Evolutionary conservation across 768 basidiomycete genomes (phyloP).

Genomic region (Hygrocybe punicea): DNA sequence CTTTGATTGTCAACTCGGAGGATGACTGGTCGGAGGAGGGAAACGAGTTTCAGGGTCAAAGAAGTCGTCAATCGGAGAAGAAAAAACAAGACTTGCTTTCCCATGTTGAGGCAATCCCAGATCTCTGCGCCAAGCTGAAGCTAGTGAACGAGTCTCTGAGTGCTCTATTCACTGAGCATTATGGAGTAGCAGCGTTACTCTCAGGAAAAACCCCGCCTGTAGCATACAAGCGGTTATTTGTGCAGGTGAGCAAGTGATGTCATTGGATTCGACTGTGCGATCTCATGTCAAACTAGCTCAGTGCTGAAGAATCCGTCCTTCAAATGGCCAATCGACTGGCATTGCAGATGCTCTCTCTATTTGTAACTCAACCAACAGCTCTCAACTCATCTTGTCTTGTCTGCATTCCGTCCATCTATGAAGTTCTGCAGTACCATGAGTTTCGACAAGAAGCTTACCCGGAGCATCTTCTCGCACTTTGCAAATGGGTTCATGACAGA

Average conservation of each 20-base stretch:
- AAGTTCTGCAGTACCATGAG: constrained; percentile 9
- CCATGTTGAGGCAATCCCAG: not conserved
- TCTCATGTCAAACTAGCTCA: constrained; percentile 11
- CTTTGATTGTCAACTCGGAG: not conserved
- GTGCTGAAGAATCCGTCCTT: constrained; percentile 22
- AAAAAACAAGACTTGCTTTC: not conserved
- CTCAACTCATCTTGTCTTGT: constrained; percentile 3
- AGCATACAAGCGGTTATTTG: constrained; percentile 9
- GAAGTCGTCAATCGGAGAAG: not conserved
- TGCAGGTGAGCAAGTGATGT: constrained; percentile 4
- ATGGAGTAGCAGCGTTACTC: constrained; percentile 2
- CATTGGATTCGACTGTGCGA: not conserved
- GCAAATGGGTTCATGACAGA: constrained; percentile 11
- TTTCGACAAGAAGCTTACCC: not conserved
- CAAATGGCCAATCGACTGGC: constrained; percentile 17
- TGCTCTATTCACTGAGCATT: constrained; percentile 5
- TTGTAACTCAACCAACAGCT: constrained; percentile 5
- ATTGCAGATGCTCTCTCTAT: constrained; percentile 6
- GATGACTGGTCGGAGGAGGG: constrained; percentile 5
- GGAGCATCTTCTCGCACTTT: constrained; percentile 1
- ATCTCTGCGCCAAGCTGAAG: not conserved
- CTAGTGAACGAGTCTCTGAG: constrained; percentile 3
- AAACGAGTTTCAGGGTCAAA: not conserved
- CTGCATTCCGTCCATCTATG: constrained; percentile 15
- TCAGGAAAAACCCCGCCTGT: not conserved